phyloP scores from a whole-genome alignment of 208 protist genomes.

The Histomonas meleagridis region DNA sequence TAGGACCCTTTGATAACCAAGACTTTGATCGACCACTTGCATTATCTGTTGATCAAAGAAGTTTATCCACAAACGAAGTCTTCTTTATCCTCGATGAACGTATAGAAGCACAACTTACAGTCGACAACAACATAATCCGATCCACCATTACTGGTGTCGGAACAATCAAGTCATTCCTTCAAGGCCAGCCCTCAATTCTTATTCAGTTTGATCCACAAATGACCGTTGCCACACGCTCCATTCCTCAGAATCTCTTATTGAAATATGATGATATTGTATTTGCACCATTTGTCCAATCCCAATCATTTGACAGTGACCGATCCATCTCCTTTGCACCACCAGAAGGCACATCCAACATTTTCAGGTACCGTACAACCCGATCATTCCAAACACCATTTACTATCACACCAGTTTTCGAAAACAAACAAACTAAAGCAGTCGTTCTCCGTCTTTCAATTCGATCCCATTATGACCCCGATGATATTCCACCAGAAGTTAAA shows the following conservation, averaged over 20 bases:
- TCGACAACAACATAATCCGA: neutral
- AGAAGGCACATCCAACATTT: neutral
- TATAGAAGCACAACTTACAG: neutral
- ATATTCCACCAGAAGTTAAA: neutral
- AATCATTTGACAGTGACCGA: constrained; percentile 26
- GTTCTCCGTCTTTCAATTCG: constrained; percentile 5
- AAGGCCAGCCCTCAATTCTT: neutral
- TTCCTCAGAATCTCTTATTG: neutral
- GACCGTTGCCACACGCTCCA: neutral
- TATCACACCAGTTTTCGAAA: constrained; percentile 11
- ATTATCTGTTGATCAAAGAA: neutral
- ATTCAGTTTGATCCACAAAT: neutral
- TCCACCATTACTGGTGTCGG: neutral
- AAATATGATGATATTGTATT: constrained; percentile 9
- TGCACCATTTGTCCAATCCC: neutral
- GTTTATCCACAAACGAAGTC: neutral
- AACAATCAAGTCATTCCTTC: constrained; percentile 10
- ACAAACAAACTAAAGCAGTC: neutral
- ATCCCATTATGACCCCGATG: neutral
- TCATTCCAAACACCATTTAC: neutral
- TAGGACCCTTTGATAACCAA: neutral
- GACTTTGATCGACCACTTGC: neutral
- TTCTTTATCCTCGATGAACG: neutral
- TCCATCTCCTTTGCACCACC: neutral
- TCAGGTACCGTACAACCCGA: neutral